Evolutionary conservation across 192 early-diverging fungal genomes (phyloP).

Genomic region (Funneliformis mosseae): DNA sequence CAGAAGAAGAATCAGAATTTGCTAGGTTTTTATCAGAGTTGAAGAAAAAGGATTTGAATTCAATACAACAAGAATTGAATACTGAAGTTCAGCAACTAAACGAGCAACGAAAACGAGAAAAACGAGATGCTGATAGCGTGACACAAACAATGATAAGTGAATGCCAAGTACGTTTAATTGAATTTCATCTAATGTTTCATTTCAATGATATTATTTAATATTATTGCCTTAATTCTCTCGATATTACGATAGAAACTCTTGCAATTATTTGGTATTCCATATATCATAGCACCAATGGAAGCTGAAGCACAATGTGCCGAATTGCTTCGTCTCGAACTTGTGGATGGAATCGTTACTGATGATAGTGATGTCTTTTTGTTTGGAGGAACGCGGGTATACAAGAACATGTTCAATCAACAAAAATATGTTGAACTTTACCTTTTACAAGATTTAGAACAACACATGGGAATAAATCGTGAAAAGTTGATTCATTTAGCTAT

Average conservation of each 20-base stretch:
- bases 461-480: slow-evolving; percentile 69
- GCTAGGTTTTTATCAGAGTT: slow-evolving; percentile 63
- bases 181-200: neutral
- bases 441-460: slow-evolving; percentile 59
- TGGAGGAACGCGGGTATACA: slow-evolving; percentile 78
- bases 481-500: slow-evolving; percentile 84
- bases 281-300: slow-evolving; percentile 91
- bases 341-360: slow-evolving; percentile 96
- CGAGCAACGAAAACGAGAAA: slow-evolving; percentile 53
- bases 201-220: neutral
- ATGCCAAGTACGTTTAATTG: slow-evolving; percentile 49
- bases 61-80: slow-evolving; percentile 49
- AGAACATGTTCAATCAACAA: slow-evolving; percentile 91
- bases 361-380: slow-evolving; percentile 98
- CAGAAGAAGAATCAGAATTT: slow-evolving; percentile 64
- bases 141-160: slow-evolving; percentile 77
- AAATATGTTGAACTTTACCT: slow-evolving; percentile 88
- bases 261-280: slow-evolving; percentile 92
- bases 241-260: slow-evolving; percentile 66
- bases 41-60: slow-evolving; percentile 41
- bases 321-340: slow-evolving; percentile 58
- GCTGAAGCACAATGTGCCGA: slow-evolving; percentile 97
- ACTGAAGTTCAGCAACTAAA: slow-evolving; percentile 56
- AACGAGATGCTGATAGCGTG: slow-evolving; percentile 63
- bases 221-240: neutral